phyloP scores from a whole-genome alignment of 2,329 filamentous ascomycete genomes.

The Delphinella strobiligena region DNA sequence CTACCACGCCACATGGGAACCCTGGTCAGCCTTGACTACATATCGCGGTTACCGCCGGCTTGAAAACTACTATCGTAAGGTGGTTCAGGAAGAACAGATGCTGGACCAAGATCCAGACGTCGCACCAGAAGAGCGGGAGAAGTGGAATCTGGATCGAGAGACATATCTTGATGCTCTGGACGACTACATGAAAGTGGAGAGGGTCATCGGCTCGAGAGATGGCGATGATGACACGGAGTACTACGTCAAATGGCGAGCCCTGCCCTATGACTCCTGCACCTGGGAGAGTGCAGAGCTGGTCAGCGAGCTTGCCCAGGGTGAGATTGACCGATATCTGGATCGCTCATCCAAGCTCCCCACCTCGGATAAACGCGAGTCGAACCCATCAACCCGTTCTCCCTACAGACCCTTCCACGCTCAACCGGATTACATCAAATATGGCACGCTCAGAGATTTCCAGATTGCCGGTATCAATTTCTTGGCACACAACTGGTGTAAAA shows the following conservation, averaged over 20 bases:
- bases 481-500: conserved; percentile 87
- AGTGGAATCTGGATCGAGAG: conserved; percentile 91
- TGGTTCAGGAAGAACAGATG: conserved; percentile 67
- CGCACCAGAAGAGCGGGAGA: conserved; percentile 75
- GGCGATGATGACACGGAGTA: conserved; percentile 71
- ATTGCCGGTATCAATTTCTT: conserved; percentile 90
- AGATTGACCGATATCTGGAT: conserved; percentile 85
- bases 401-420: conserved; percentile 67
- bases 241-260: conserved; percentile 76
- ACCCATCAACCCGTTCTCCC: conserved; percentile 57
- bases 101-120: conserved; percentile 63
- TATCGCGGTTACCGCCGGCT: conserved; percentile 77
- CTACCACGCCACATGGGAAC: conserved; percentile 92
- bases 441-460: conserved; percentile 85
- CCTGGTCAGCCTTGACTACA: conserved; percentile 58
- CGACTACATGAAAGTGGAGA: conserved; percentile 85
- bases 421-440: conserved; percentile 72
- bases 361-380: conserved; percentile 69
- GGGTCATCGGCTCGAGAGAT: conserved; percentile 74
- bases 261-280: conserved; percentile 87
- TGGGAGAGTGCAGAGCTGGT: conserved; percentile 77
- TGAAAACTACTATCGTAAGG: conserved; percentile 87
- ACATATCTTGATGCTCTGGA: conserved; percentile 76
- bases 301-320: conserved; percentile 66
- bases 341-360: conserved; percentile 68